These are phyloP conservation scores for Tricholoma matsutake DNA, from an alignment of 768 basidiomycete species.

Conservation along the genomic window DNA sequence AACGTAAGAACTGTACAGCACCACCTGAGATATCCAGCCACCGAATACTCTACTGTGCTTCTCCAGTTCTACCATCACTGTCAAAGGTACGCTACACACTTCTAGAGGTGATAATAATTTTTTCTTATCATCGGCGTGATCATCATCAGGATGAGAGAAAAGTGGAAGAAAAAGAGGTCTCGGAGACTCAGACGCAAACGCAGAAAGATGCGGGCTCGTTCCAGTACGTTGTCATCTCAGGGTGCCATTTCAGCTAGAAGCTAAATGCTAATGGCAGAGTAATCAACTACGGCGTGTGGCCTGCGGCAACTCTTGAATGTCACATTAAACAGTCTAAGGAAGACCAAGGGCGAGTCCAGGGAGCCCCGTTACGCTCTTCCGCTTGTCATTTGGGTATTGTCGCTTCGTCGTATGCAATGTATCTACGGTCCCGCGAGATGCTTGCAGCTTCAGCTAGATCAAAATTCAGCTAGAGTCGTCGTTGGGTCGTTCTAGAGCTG, in stretches of 20 bases:
- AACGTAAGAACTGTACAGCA: constrained; percentile 46
- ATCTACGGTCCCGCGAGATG: constrained; percentile 2
- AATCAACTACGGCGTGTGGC: constrained; percentile 26
- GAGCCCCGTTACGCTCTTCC: neutral
- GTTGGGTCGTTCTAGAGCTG: constrained; percentile 1
- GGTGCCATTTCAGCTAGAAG: neutral
- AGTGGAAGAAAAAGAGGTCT: constrained; percentile 96
- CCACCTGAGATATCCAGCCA: constrained; percentile 11
- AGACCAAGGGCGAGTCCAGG: constrained; percentile 4
- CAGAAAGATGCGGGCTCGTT: constrained; percentile 95
- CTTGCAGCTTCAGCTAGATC: neutral
- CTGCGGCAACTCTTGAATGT: constrained; percentile 21
- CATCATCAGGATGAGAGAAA: constrained; percentile 77
- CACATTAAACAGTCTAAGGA: constrained; percentile 8
- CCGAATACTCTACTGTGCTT: constrained; percentile 6
- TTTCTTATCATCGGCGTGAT: neutral
- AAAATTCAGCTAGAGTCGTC: neutral
- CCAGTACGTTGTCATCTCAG: constrained; percentile 57
- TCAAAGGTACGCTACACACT: constrained; percentile 26
- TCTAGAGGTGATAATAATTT: neutral
- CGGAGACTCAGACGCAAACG: constrained; percentile 91
- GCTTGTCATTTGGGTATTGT: constrained; percentile 19
- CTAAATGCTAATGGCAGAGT: constrained; percentile 29
- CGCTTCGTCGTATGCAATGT: constrained; percentile 17
- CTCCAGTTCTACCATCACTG: constrained; percentile 30